Evolutionary conservation across 768 basidiomycete genomes (phyloP), one percentile per base, ranked within the genome.

Genomic region (Xerocomus potaroensis): DNA sequence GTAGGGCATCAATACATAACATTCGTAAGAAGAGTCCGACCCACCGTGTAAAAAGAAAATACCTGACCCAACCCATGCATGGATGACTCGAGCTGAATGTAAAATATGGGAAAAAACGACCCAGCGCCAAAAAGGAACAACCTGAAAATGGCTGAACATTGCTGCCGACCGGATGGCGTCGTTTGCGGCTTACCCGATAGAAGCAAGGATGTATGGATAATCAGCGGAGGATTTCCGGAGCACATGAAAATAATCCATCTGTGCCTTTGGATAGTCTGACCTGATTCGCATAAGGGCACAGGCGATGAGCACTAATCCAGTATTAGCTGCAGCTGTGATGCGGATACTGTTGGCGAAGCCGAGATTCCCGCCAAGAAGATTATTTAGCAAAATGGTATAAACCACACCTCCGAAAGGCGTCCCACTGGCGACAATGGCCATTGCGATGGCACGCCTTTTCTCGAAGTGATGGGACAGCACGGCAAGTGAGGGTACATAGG

Each of bases 1-100:
- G 18, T 21, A 2, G 6, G 4, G 8, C 26, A 27, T 55, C 8
- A 49, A 41, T n/a, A 41, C 4, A 27, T 29, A 14, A 24, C 14
- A 33, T 32, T 26, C 21, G 38, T 7, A 9, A 34, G 42, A n/a
- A 48, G 30, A 45, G 41, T 26, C 3, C 22, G 33, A 24, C 66
- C 23, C 43, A 81, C 81, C 39, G 71, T 73, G 53, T 81, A 81
- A 55, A 83, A 83, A 1, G 81, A 75, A 11, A 83, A 64, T 22
- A 54, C 59, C 16, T 66, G 55, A 12, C 66, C 61, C 24, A 80
- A 62, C 2, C 74, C 74, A 46, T 77, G 75, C 45, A 69, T 67
- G 26, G 75, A 69, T 8, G 80, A 72, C 43, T 78, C 73, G 12
- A 82, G 64, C 47, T 83, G 82, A 15, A 83, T 62, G 54, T 77